Evolutionary conservation across 78 protist genomes (phyloP).

Genomic region (Speleostelium caveatum): DNA sequence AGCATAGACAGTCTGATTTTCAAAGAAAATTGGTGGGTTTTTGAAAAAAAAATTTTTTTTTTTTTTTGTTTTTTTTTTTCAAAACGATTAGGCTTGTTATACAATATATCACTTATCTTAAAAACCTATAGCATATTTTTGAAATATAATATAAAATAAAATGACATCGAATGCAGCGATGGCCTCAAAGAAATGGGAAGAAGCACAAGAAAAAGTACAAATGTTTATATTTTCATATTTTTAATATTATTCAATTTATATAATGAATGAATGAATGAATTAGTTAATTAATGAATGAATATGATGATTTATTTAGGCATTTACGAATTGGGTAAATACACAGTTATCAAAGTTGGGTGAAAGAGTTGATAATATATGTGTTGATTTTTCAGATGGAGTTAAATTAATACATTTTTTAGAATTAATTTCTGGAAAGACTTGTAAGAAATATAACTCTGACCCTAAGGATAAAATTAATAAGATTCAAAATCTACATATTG

Average conservation of each 20-base stretch:
- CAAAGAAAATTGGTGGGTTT: too few relatives aligned
- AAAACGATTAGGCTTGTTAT: too few relatives aligned
- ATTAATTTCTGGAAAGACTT: constrained; percentile 29
- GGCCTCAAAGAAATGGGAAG: constrained; percentile 62
- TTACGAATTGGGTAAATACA: constrained; percentile 82
- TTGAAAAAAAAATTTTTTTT: too few relatives aligned
- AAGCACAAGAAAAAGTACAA: constrained; percentile 74
- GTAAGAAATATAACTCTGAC: constrained; percentile 64
- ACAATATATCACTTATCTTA: too few relatives aligned
- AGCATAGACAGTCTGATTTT: too few relatives aligned
- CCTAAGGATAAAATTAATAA: constrained; percentile 76
- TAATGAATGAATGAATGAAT: not conserved
- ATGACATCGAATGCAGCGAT: not conserved
- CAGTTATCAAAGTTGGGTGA: constrained; percentile 30
- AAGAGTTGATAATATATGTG: constrained; percentile 46
- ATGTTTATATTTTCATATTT: too few relatives aligned
- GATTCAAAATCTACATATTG: constrained; percentile 77
- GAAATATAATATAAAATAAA: too few relatives aligned
- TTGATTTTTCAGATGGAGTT: constrained; percentile 64
- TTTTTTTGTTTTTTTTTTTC: too few relatives aligned
- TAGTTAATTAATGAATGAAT: not conserved
- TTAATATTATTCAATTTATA: too few relatives aligned
- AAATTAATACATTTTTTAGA: constrained; percentile 70
- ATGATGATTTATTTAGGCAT: constrained; percentile 61
- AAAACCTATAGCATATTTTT: too few relatives aligned